These are phyloP conservation scores for Trametes elegans DNA, from an alignment of 768 basidiomycete genomes.

Conservation along the genomic window DNA sequence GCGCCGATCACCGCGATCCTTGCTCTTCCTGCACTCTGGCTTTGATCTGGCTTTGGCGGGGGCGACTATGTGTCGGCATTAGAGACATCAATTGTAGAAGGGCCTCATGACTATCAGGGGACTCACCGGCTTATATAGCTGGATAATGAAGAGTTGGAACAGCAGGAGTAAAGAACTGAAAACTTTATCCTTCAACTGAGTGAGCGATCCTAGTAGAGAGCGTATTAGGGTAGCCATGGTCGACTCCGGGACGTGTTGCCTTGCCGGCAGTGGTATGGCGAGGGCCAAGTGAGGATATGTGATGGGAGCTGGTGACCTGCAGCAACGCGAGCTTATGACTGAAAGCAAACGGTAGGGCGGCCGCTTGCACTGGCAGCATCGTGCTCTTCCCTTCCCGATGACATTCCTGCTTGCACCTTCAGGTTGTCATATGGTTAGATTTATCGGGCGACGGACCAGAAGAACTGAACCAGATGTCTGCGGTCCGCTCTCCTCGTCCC, in stretches of 20 bases:
- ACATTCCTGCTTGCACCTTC: too few relatives aligned
- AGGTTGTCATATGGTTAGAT: too few relatives aligned
- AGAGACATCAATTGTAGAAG: neutral
- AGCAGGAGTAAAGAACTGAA: slow-evolving; percentile 34
- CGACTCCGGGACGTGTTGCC: neutral
- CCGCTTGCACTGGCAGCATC: too few relatives aligned
- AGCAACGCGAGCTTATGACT: neutral
- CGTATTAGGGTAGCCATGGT: neutral
- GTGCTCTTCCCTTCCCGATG: too few relatives aligned
- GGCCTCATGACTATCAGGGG: neutral
- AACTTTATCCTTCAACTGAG: slow-evolving; percentile 8
- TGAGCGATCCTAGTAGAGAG: slow-evolving; percentile 6
- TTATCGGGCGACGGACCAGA: too few relatives aligned
- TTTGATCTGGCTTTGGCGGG: slow-evolving; percentile 18
- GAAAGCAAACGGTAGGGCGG: too few relatives aligned
- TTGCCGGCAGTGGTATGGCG: too few relatives aligned
- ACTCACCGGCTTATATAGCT: slow-evolving; percentile 41
- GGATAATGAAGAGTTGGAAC: slow-evolving; percentile 36
- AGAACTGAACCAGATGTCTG: too few relatives aligned
- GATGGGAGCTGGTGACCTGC: neutral
- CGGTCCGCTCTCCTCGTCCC: too few relatives aligned
- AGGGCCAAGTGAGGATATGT: neutral
- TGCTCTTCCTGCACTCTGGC: slow-evolving; percentile 27
- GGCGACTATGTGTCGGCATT: slow-evolving; percentile 6
- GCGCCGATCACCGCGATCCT: slow-evolving; percentile 51